Evolutionary conservation across 2,329 filamentous ascomycete species (phyloP).

Genomic region (Sporothrix brasiliensis): DNA sequence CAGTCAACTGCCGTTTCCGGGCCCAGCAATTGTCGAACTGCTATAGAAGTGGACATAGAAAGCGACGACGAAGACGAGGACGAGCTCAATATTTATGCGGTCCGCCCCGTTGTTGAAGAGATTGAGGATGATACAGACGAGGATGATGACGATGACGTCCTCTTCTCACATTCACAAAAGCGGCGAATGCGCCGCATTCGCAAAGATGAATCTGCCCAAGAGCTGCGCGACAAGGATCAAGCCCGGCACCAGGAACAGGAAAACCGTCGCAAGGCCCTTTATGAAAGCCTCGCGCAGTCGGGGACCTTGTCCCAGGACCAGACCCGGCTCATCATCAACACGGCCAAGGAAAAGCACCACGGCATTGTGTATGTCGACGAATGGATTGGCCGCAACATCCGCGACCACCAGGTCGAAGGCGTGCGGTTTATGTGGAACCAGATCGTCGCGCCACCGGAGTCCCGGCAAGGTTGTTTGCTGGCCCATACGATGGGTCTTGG

Average conservation of each 20-base stretch:
- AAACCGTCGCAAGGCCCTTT: constrained; percentile 53
- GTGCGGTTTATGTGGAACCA: constrained; percentile 90
- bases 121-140: constrained; percentile 31
- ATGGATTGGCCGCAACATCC: constrained; percentile 67
- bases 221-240: constrained; percentile 59
- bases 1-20: background rate
- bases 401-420: constrained; percentile 78
- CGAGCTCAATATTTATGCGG: background rate
- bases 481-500: constrained; percentile 91
- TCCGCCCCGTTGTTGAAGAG: constrained; percentile 1
- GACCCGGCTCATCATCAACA: constrained; percentile 65
- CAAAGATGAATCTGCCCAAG: constrained; percentile 54
- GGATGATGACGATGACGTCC: constrained; percentile 24
- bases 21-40: background rate
- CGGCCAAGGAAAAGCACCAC: constrained; percentile 62
- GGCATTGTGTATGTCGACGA: constrained; percentile 66
- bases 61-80: constrained; percentile 23
- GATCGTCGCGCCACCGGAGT: constrained; percentile 62
- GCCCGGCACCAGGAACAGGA: constrained; percentile 59
- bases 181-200: constrained; percentile 53
- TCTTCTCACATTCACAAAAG: constrained; percentile 43
- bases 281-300: constrained; percentile 50
- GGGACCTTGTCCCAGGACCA: constrained; percentile 51
- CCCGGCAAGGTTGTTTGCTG: constrained; percentile 74
- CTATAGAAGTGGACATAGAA: constrained; percentile 14